Base-by-base conservation (phyloP, 1,284 basidiomycete genomes). In the Coniophora puteana region DNA sequence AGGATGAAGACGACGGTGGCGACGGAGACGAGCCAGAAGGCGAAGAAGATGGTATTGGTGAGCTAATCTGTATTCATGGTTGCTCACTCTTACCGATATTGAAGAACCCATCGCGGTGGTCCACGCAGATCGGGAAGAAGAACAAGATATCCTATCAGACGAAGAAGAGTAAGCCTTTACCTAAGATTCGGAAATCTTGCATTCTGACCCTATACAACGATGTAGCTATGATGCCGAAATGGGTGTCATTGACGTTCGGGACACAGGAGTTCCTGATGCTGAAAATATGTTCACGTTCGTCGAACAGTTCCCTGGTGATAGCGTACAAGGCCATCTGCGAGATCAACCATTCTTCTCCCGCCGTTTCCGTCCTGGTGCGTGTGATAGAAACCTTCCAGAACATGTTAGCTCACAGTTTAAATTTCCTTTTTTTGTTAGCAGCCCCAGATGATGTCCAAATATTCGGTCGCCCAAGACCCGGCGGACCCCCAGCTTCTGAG, bases 81-180 rank as follows among this genome's bases (percentile, higher is more conserved):
- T 22, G 10, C 32, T 39, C 21, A 36, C 25, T 36, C 35, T 58
- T 28, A 61, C 25, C 5, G 13, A 16, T 45, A n/a, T n/a, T n/a
- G n/a, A n/a, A 61, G 59, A 58, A 18, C 62, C 61, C 2, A 47
- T 61, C 17, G 55, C 62, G 29, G 52, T 61, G 10, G 76, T 80
- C 39, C 78, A 76, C 50, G 67, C 76, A 14, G 69, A 78, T 14
- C 74, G 72, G 46, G 66, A 69, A 48, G 76, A 77, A 38, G 83
- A 80, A 43, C 75, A 67, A 5, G 84, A 87, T 44, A 74, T 82
- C 59, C 77, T 79, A 24, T 88, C 85, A 8, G 84, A 84, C 51
- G 77, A 76, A 43, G 83, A 83, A 46, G 83, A 83, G 72, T 84
- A 65, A 44, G 71, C 59, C 2, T 31, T 21, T 8, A 31, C n/a